A percentile compares a stretch with the other conserved stretches of the same genome.
Conservation (phyloP, 2,329 filamentous ascomycete genomes). For the Teratosphaeria gauchensis region DNA sequence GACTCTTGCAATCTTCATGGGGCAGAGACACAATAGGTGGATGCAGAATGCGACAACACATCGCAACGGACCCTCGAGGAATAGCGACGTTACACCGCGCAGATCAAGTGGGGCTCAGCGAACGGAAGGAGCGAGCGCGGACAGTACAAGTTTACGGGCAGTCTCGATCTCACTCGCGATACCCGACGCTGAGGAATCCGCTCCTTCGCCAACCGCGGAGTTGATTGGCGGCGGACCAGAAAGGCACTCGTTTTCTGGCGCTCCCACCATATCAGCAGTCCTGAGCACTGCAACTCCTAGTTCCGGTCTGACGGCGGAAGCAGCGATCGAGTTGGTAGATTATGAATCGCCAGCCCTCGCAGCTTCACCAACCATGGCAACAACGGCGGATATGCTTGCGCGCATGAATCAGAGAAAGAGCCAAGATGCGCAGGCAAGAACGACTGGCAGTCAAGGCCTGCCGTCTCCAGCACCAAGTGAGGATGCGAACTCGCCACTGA, state of each 20-base stretch:
- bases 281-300: neutral
- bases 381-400: neutral
- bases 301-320: neutral
- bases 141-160: neutral
- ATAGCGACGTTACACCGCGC: neutral
- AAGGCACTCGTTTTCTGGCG: neutral
- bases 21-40: conserved; percentile 12
- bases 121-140: neutral
- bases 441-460: conserved; percentile 29
- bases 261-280: neutral
- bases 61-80: neutral
- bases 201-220: neutral
- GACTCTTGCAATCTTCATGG: conserved; percentile 8
- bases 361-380: neutral
- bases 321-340: conserved; percentile 1
- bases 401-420: neutral
- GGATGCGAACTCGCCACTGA: conserved; percentile 24
- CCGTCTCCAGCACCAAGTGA: conserved; percentile 57
- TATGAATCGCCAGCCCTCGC: conserved; percentile 2
- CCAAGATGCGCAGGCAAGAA: neutral
- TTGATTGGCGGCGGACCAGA: neutral
- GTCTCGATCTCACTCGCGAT: neutral
- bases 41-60: conserved; percentile 6
- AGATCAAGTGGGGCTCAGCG: neutral
- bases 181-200: neutral